Evolutionary conservation across 108 stramenopile species (phyloP), one percentile per base, ranked within the genome.

Genomic region (Seminavis robusta): DNA sequence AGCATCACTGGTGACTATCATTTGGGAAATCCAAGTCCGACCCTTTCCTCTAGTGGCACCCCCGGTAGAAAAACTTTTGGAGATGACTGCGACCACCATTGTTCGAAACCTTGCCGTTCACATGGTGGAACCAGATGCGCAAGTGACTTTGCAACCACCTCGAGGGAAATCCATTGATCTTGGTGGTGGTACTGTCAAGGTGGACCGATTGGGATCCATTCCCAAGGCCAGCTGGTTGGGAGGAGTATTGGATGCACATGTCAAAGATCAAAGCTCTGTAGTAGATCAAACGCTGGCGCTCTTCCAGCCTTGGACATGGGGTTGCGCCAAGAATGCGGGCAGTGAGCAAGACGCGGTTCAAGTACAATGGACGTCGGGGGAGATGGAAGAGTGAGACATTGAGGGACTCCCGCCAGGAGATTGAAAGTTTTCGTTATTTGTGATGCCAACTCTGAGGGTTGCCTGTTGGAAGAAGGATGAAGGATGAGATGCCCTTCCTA

Each of bases 231-330:
- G 71, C 25, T 77, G 76, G 76, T 27, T 72, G 4, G 76, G 76
- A 30, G 67, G 76, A n/a, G 76, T 77, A 27, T 27, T 77, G 3
- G 52, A 60, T 21, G 52, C 58, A 23, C 68, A 71, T 50, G 26
- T 62, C 24, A 46, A 29, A 9, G 70, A 71, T 45, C 40, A 20
- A 38, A 19, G 70, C 1, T 62, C 70, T 38, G 52, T 55, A 15
- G 19, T 42, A 34, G 60, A 71, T 1, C 75, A 71, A 47, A 51
- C 42, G 10, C 2, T 67, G 16, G 65, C 74, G 1, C 33, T 71
- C 32, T 23, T 75, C 9, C 69, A 56, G 31, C 75, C 75, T 17
- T 76, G 75, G 75, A 71, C 63, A 15, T 76, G 75, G 75, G 70
- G 69, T 16, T 20, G 70, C 31, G 47, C 28, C 33, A 69, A 64